Conservation (phyloP, 208 protist species). For the Leishmania major region DNA sequence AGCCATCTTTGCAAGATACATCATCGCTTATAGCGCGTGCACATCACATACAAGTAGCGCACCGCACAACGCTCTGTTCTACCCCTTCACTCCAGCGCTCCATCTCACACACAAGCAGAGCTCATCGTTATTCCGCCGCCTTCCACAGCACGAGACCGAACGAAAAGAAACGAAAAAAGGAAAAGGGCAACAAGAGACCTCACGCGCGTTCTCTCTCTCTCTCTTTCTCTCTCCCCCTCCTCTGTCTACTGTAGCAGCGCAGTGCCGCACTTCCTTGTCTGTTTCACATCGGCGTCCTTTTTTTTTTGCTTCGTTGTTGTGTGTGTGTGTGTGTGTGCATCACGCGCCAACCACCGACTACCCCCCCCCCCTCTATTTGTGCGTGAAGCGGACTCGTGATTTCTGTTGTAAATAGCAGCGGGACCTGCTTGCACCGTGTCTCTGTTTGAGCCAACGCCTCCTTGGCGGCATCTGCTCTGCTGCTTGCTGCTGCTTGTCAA, state of each 20-base stretch:
- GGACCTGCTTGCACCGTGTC: background rate
- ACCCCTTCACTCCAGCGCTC: background rate
- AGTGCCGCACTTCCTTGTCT: background rate
- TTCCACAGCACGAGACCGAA: background rate
- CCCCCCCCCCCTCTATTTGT: background rate
- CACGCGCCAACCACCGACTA: no score
- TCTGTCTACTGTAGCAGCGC: background rate
- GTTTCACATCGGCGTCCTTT: background rate
- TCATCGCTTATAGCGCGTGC: background rate
- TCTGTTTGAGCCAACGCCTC: background rate
- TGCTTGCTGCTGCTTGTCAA: conserved; percentile 1
- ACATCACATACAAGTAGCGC: background rate
- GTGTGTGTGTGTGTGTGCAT: background rate
- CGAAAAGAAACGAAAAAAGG: no score
- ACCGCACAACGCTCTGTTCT: background rate
- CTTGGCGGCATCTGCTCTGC: background rate
- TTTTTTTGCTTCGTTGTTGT: background rate
- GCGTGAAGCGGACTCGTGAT: background rate
- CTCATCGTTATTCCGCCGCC: background rate
- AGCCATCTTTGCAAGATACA: background rate
- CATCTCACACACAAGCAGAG: background rate
- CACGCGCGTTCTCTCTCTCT: background rate
- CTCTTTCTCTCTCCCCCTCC: background rate
- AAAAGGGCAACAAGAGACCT: background rate
- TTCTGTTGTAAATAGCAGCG: background rate